A percentile compares a stretch with the other conserved stretches of the same genome.
These are phyloP conservation scores for Graphium sp. DNA, from an alignment of 2,329 filamentous ascomycete genomes.

Conservation along the genomic window DNA sequence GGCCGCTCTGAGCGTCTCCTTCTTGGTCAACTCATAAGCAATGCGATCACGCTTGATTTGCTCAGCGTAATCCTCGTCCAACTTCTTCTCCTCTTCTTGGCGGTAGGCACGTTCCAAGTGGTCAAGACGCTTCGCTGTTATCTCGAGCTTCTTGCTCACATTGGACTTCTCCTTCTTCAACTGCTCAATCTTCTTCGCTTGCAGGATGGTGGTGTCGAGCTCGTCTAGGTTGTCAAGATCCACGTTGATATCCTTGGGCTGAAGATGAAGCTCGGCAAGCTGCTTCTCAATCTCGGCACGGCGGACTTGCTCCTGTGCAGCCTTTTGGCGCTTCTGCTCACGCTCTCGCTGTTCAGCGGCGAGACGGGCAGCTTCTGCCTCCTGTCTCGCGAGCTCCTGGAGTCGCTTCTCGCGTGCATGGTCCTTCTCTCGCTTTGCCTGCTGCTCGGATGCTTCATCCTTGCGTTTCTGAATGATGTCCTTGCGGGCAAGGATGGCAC, in stretches of 20 bases:
- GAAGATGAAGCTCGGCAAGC: slow-evolving; percentile 79
- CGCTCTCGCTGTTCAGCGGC: slow-evolving; percentile 87
- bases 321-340: slow-evolving; percentile 69
- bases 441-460: slow-evolving; percentile 78
- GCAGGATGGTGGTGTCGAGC: slow-evolving; percentile 77
- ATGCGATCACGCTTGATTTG: slow-evolving; percentile 66
- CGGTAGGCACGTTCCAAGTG: slow-evolving; percentile 94
- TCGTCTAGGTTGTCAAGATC: slow-evolving; percentile 70
- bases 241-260: slow-evolving; percentile 58
- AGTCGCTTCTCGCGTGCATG: slow-evolving; percentile 77
- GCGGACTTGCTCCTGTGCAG: slow-evolving; percentile 77
- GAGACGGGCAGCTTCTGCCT: slow-evolving; percentile 77
- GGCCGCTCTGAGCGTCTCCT: slow-evolving; percentile 61
- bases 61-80: slow-evolving; percentile 66
- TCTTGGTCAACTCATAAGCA: slow-evolving; percentile 65
- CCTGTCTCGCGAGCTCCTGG: slow-evolving; percentile 72
- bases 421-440: slow-evolving; percentile 81
- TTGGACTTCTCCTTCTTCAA: slow-evolving; percentile 97
- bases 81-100: slow-evolving; percentile 87
- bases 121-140: slow-evolving; percentile 90
- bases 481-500: slow-evolving; percentile 69
- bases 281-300: slow-evolving; percentile 90
- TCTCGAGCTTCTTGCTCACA: slow-evolving; percentile 74
- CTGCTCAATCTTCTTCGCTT: slow-evolving; percentile 86
- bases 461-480: slow-evolving; percentile 93